Percentiles rank a stretch among this genome's conserved stretches.
These are phyloP conservation scores for Phytophthora hybrid DNA, from an alignment of 352 stramenopile species.

Conservation along the genomic window DNA sequence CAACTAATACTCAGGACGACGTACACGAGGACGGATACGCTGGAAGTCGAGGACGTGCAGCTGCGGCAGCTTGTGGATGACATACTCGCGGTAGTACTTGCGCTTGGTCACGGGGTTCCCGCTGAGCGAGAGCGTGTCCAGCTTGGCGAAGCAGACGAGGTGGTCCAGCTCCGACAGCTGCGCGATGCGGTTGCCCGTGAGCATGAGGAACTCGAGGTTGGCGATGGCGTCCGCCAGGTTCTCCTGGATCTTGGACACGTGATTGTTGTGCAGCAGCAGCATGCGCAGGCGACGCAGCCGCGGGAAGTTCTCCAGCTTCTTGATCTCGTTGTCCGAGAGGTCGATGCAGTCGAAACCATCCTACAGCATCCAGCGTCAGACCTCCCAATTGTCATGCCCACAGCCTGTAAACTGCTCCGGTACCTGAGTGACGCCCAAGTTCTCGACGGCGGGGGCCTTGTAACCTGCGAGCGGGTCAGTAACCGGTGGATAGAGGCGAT, in stretches of 20 bases:
- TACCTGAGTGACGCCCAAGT: conserved; percentile 93
- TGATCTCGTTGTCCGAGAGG: conserved; percentile 95
- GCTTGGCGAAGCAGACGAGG: conserved; percentile 79
- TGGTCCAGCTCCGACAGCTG: conserved; percentile 87
- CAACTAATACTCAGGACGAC: conserved; percentile 18
- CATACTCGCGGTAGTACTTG: conserved; percentile 94
- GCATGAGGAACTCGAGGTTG: conserved; percentile 90
- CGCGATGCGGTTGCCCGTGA: conserved; percentile 91
- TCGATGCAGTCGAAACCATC: conserved; percentile 96
- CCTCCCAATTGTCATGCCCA: not conserved
- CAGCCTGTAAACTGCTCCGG: conserved; percentile 1
- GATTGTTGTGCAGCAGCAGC: conserved; percentile 94
- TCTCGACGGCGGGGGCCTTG: conserved; percentile 94
- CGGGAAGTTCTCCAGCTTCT: conserved; percentile 95
- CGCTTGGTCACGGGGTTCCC: conserved; percentile 92
- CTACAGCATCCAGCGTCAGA: conserved; percentile 33
- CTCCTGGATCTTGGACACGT: conserved; percentile 89
- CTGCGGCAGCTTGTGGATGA: conserved; percentile 91
- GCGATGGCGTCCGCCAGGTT: conserved; percentile 78
- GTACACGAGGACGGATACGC: conserved; percentile 79
- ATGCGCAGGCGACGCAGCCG: conserved; percentile 88
- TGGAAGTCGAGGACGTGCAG: conserved; percentile 90
- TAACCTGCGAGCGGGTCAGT: conserved; percentile 70
- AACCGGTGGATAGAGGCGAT: conserved; percentile 18
- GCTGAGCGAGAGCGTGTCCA: conserved; percentile 85